phyloP scores from a whole-genome alignment of 495 filamentous ascomycete genomes.

The Penicillium canescens region DNA sequence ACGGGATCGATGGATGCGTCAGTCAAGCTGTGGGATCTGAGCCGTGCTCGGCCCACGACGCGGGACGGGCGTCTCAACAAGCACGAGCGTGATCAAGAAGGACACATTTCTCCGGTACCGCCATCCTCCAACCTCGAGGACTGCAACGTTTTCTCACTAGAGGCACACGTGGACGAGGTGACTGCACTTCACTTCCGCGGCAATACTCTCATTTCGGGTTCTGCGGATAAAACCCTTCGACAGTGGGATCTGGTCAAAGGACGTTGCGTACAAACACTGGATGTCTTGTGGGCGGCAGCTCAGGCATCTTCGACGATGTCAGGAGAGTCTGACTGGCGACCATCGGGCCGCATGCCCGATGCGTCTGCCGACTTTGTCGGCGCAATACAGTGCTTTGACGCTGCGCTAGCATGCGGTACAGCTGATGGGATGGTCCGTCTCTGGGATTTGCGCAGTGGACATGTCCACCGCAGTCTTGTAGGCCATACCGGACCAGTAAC shows the following conservation, averaged over 20 bases:
- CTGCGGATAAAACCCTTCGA: slow-evolving; percentile 92
- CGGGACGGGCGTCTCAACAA: slow-evolving; percentile 66
- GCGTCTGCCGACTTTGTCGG: slow-evolving; percentile 89
- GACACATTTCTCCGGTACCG: slow-evolving; percentile 53
- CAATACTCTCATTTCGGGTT: slow-evolving; percentile 90
- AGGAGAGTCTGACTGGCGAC: slow-evolving; percentile 54
- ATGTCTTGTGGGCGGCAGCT: slow-evolving; percentile 98
- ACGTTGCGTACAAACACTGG: slow-evolving; percentile 93
- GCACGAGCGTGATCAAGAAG: slow-evolving; percentile 61
- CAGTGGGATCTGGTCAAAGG: slow-evolving; percentile 98
- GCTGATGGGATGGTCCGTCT: slow-evolving; percentile 97
- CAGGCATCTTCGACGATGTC: slow-evolving; percentile 76
- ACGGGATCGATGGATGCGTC: slow-evolving; percentile 96
- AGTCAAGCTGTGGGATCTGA: slow-evolving; percentile 92
- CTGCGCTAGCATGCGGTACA: slow-evolving; percentile 95
- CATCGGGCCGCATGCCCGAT: slow-evolving; percentile 60
- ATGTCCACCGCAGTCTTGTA: slow-evolving; percentile 93
- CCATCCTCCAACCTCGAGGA: slow-evolving; percentile 77
- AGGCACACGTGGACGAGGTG: slow-evolving; percentile 91
- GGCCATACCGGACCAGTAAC: slow-evolving; percentile 97
- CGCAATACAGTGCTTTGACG: slow-evolving; percentile 93
- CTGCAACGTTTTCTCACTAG: slow-evolving; percentile 81
- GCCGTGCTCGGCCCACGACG: slow-evolving; percentile 58
- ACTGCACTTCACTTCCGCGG: slow-evolving; percentile 89
- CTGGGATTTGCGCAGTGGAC: slow-evolving; percentile 95